phyloP scores from a whole-genome alignment of 2,329 filamentous ascomycete species.

The Penicillium sp. region DNA sequence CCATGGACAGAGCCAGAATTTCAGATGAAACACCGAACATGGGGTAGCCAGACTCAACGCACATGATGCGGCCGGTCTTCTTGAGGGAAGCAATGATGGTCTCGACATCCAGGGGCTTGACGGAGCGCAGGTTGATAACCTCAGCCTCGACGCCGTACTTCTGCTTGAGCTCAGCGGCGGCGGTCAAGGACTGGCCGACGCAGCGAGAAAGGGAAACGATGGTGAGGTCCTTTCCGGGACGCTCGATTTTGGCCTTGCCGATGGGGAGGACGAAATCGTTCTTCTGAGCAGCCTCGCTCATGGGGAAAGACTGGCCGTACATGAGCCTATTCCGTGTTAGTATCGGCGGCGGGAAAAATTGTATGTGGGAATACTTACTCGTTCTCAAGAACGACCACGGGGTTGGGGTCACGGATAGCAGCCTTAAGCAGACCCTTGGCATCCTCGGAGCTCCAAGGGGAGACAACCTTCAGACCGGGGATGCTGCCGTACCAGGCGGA shows the following conservation, averaged over 20 bases:
- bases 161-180: conserved; percentile 87
- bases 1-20: conserved; percentile 90
- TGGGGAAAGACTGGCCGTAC: conserved; percentile 92
- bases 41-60: conserved; percentile 93
- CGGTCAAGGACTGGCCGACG: conserved; percentile 84
- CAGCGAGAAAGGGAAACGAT: conserved; percentile 93
- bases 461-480: conserved; percentile 93
- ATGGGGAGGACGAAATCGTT: conserved; percentile 96
- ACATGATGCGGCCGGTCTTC: conserved; percentile 92
- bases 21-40: conserved; percentile 90
- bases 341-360: not conserved
- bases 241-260: conserved; percentile 99
- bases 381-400: conserved; percentile 85
- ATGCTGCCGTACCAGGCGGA: conserved; percentile 98
- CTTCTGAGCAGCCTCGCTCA: conserved; percentile 94
- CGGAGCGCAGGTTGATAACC: conserved; percentile 94
- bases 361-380: conserved; percentile 51
- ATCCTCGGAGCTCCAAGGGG: conserved; percentile 94
- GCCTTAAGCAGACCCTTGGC: conserved; percentile 98
- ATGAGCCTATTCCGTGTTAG: conserved; percentile 52
- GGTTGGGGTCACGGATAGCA: conserved; percentile 96
- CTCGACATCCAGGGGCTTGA: conserved; percentile 96
- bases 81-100: conserved; percentile 95
- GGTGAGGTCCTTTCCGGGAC: conserved; percentile 89
- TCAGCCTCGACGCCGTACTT: conserved; percentile 95